Base-by-base conservation (phyloP, 345 rosid genomes). In the Pugionium dolabratum region DNA sequence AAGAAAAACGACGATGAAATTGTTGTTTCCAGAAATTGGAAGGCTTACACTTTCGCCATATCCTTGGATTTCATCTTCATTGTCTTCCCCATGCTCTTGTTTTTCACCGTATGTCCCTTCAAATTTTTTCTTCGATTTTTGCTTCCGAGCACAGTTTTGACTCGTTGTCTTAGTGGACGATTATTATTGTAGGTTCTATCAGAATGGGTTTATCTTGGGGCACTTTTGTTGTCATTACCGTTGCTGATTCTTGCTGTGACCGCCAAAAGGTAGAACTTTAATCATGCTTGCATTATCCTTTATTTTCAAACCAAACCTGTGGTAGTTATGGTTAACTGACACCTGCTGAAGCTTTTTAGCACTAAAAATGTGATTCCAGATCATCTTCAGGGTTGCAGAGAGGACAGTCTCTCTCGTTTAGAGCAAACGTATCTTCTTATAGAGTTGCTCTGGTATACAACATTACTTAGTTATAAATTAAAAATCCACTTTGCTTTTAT, bases 201-300 rank as follows among this genome's bases (percentile, higher is more conserved):
- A 18, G 88, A 90, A 46, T 85, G 94, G 91, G 79, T 69, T 46
- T 82, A 78, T 74, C 4, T 54, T n/a, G 74, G 79, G n/a, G 37
- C 76, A 10, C 44, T 83, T 35, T 66, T 83, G 43, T 42, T 82
- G 68, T 46, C 70, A 2, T 49, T 81, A 1, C 27, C 78, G 60
- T 57, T 72, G 56, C 61, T 85, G 58, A 10, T 76, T 59, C 57
- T 77, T 44, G 69, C 66, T 26, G 25, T 81, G 64, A 78, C 78
- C 51, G 73, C 80, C 51, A 82, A 83, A 82, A 93, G 97, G 98
- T 93, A 79, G 84, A 82, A 11, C 66, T 71, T 77, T 74, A 82
- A 78, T 78, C 41, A 37, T 59, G 52, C 44, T 26, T 50, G 49
- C 42, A 30, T 53, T 59, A 44, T 60, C 25, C 27, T 63, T 31